Conservation (phyloP, 202 grass and related monocot genomes). For the Setaria italica region DNA sequence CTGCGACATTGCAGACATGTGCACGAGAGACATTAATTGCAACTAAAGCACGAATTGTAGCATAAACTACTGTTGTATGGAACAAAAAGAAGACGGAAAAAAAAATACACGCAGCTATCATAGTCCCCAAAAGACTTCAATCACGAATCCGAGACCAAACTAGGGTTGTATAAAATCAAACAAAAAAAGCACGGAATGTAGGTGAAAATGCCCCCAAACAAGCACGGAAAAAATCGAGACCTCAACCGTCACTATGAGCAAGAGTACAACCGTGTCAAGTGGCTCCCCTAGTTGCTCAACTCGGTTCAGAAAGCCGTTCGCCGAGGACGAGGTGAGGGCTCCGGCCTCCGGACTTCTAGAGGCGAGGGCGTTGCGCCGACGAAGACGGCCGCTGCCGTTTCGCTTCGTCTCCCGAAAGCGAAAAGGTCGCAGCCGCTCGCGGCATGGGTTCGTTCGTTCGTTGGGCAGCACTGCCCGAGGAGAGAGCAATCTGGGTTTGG, state of each 20-base stretch:
- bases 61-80: not conserved
- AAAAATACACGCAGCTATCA: not conserved
- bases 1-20: not conserved
- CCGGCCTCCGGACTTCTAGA: not conserved
- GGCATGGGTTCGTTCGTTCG: not conserved
- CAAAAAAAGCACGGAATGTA: not conserved
- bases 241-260: not conserved
- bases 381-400: not conserved
- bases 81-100: not conserved
- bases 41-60: not conserved
- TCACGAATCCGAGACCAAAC: not conserved
- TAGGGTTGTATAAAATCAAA: not conserved
- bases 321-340: constrained; percentile 6
- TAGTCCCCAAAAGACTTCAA: not conserved
- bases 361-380: not conserved
- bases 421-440: not conserved
- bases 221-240: not conserved
- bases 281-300: not conserved
- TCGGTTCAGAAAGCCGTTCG: not conserved
- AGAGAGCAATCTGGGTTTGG: not conserved
- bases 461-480: not conserved
- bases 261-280: not conserved
- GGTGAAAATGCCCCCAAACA: not conserved
- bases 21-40: not conserved
- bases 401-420: not conserved